Conservation (phyloP, 2,329 filamentous ascomycete genomes). For the Dactylellina drechsleri region DNA sequence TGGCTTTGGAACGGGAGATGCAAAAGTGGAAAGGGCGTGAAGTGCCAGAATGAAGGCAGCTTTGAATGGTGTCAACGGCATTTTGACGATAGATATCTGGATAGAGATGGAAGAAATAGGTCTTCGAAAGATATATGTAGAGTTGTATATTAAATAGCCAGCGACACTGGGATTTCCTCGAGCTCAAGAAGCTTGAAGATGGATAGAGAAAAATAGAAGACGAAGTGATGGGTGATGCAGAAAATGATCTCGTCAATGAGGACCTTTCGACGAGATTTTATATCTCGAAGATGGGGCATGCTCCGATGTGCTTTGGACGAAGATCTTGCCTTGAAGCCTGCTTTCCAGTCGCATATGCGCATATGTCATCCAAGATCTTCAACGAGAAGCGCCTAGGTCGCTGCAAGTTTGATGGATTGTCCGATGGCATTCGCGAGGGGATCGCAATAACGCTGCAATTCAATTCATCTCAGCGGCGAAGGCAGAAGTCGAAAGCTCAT, state of each 20-base stretch:
- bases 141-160: background rate
- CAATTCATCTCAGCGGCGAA: background rate
- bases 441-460: no score
- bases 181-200: background rate
- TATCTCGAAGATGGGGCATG: background rate
- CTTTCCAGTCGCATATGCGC: constrained; percentile 7
- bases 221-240: constrained; percentile 21
- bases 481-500: constrained; percentile 15
- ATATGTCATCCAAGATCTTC: constrained; percentile 16
- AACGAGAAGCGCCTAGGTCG: background rate
- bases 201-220: background rate
- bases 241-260: background rate
- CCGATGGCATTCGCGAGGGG: constrained; percentile 4
- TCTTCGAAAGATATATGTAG: background rate
- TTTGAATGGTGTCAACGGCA: constrained; percentile 43
- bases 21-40: constrained; percentile 12
- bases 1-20: constrained; percentile 43
- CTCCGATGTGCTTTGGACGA: background rate
- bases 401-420: background rate
- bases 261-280: background rate
- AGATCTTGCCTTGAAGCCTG: constrained; percentile 16
- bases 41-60: constrained; percentile 27
- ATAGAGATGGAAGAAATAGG: background rate
- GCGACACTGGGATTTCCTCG: background rate
- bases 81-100: background rate